Base-by-base conservation (phyloP, 148 eudicot genomes). In the Bassia scoparia region DNA sequence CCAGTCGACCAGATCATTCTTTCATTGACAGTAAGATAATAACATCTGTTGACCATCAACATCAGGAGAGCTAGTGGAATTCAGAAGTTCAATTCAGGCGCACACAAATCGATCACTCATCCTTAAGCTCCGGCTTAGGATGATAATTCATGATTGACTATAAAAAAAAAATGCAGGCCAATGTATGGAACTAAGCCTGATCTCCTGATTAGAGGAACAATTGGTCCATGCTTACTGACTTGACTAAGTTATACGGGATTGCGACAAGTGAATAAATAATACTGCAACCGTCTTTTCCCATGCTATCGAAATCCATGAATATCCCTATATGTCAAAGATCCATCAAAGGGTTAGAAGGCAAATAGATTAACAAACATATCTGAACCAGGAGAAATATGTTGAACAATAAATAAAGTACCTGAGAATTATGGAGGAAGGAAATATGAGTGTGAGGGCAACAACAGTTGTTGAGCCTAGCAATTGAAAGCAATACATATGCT, bases 401-500 rank as follows among this genome's bases (percentile, higher is more conserved):
- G 46, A 16, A 54, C 7, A 37, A 1, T 12, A 26, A 61, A 70
- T 5, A 44, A 31, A 27, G 49, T 86, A 93, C 98, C 95, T 90
- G 23, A 94, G 86, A 81, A 89, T 82, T 55, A 94, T 91, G 0
- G 88, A 81, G 24, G 89, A 82, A 2, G 98, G 98, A 82, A 94
- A 94, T 34, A 91, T 84, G 77, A 94, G 89, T 73, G 82, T 89
- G 68, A 91, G 79, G 88, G 82, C 88, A 79, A 89, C 84, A 54
- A 91, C 90, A 0, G 98, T 94, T 5, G 98, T 94, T 7, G 97
- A 88, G 60, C 98, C 98, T 79, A 94, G 69, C 52, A 94, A 82
- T 78, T 94, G 97, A 61, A 94, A 94, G 83, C 94, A 91, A 79
- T 87, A 91, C 98, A 94, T 73, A 94, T 91, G 68, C 89, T 84